Evolutionary conservation across 2,329 filamentous ascomycete genomes (phyloP).

Genomic region (Fusarium secorum): DNA sequence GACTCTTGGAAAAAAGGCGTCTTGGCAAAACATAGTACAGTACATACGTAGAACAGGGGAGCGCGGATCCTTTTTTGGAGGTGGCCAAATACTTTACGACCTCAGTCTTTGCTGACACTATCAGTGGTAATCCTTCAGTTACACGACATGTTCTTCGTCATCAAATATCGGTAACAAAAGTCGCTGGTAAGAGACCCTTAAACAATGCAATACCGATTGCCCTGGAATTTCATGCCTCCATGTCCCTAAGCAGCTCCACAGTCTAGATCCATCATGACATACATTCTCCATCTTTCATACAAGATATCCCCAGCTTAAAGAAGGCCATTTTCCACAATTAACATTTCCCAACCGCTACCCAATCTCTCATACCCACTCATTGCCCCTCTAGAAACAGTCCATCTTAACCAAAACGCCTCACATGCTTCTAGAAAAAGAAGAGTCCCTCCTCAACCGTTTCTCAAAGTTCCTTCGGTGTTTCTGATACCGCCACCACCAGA

Average conservation of each 20-base stretch:
- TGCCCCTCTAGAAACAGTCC: background rate
- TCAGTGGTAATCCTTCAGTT: background rate
- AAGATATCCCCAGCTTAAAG: slow-evolving; percentile 5
- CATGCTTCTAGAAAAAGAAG: slow-evolving; percentile 9
- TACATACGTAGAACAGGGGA: background rate
- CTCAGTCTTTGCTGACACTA: background rate
- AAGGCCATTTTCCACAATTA: slow-evolving; percentile 18
- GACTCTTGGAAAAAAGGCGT: background rate
- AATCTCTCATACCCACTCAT: background rate
- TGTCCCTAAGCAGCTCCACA: background rate
- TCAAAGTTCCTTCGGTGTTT: background rate
- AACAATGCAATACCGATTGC: background rate
- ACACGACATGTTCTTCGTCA: background rate
- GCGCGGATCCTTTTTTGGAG: background rate
- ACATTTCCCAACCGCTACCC: background rate
- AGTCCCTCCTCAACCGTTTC: background rate
- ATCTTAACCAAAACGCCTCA: slow-evolving; percentile 2
- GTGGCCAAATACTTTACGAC: slow-evolving; percentile 11
- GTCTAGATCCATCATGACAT: slow-evolving; percentile 13
- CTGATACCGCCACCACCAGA: slow-evolving; percentile 26
- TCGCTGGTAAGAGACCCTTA: background rate
- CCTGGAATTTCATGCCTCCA: background rate
- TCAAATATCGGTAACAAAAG: background rate
- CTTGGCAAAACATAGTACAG: slow-evolving; percentile 4
- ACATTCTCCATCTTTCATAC: slow-evolving; percentile 21